These are phyloP conservation scores for Blastomyces parvus DNA, from an alignment of 2,329 filamentous ascomycete species.

Conservation along the genomic window DNA sequence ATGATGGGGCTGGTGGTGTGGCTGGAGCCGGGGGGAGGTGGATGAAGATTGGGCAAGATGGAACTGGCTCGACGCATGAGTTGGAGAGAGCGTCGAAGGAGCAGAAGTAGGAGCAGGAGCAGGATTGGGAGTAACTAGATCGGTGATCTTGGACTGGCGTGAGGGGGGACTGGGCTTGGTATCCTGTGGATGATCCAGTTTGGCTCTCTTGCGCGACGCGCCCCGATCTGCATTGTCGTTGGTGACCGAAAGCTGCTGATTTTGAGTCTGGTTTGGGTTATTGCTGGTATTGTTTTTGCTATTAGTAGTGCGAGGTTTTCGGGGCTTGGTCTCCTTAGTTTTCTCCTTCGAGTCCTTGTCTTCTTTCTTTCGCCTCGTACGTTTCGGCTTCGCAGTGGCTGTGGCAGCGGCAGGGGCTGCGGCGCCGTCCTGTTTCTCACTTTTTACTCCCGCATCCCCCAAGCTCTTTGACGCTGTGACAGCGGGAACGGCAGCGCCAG, in stretches of 20 bases:
- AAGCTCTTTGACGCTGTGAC: not conserved
- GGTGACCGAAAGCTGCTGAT: constrained; percentile 13
- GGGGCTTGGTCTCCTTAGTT: constrained; percentile 12
- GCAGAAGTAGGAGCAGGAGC: not conserved
- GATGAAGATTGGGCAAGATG: constrained; percentile 9
- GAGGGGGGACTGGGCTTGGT: constrained; percentile 18
- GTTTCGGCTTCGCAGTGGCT: constrained; percentile 18
- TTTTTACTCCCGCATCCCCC: not conserved
- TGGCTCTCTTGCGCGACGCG: constrained; percentile 40
- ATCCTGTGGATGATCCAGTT: constrained; percentile 29
- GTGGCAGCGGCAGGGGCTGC: no score
- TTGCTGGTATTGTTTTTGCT: constrained; percentile 13
- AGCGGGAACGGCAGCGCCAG: not conserved
- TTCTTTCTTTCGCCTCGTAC: constrained; percentile 36
- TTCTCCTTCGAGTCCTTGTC: constrained; percentile 18
- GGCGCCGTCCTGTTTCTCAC: constrained; percentile 18
- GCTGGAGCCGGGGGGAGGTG: constrained; percentile 13
- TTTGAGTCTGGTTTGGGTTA: constrained; percentile 16
- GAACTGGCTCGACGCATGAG: constrained; percentile 1
- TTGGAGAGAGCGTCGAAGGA: constrained; percentile 1
- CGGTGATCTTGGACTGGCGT: constrained; percentile 34
- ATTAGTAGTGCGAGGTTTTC: constrained; percentile 12
- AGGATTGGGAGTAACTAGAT: constrained; percentile 25
- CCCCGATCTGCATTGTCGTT: constrained; percentile 14
- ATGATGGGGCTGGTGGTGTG: constrained; percentile 11